Evolutionary conservation across 345 rosid genomes (phyloP).

Genomic region (Salix brachista): DNA sequence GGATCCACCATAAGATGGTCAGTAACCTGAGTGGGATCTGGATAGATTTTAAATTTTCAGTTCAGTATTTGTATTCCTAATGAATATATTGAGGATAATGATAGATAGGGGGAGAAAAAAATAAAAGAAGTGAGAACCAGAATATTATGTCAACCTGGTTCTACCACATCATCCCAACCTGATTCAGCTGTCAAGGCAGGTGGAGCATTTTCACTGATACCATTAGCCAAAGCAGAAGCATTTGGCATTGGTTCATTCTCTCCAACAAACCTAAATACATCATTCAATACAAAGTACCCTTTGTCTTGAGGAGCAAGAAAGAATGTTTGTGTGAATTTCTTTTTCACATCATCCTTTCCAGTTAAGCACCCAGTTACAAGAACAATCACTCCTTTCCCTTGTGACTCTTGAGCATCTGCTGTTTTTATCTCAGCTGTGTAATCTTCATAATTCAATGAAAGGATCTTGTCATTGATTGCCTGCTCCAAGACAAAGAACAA

Average conservation of each 20-base stretch:
- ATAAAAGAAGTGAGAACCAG: background rate
- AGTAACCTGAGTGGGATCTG: constrained; percentile 33
- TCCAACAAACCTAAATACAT: constrained; percentile 75
- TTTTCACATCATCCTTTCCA: constrained; percentile 63
- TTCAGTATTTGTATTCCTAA: background rate
- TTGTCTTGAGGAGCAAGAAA: constrained; percentile 92
- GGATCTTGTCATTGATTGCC: constrained; percentile 26
- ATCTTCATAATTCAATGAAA: constrained; percentile 30
- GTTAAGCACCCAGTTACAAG: constrained; percentile 81
- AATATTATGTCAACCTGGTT: background rate
- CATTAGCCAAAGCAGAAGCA: constrained; percentile 32
- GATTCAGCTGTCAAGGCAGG: constrained; percentile 32
- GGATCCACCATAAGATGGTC: constrained; percentile 33
- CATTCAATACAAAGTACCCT: constrained; percentile 86
- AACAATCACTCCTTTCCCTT: constrained; percentile 66
- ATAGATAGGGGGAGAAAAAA: background rate
- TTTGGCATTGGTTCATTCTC: constrained; percentile 41
- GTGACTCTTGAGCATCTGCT: constrained; percentile 83
- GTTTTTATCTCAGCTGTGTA: constrained; percentile 84
- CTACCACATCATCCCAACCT: constrained; percentile 32
- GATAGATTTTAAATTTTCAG: constrained; percentile 11
- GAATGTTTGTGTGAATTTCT: constrained; percentile 81
- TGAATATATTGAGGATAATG: background rate
- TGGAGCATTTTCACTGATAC: constrained; percentile 29
- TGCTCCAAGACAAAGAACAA: constrained; percentile 6